Percentiles rank a stretch among this genome's conserved stretches.
Conservation (phyloP, 2,329 filamentous ascomycete genomes). For the Metarhizium sp. region DNA sequence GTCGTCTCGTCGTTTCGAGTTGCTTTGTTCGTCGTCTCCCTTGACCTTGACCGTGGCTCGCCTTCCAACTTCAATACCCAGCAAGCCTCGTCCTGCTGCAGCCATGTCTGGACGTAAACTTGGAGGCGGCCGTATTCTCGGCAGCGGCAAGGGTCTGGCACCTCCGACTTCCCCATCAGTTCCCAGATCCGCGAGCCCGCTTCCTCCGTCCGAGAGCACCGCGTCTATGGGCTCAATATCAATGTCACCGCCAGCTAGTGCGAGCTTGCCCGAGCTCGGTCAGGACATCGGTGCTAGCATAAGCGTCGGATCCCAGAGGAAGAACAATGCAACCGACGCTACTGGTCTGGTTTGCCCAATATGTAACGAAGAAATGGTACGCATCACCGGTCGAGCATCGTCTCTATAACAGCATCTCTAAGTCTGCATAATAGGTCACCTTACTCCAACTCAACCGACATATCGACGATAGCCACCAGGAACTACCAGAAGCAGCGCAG, state of each 20-base stretch:
- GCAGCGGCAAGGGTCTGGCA: conserved; percentile 74
- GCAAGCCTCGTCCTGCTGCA: neutral
- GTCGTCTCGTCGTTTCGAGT: conserved; percentile 19
- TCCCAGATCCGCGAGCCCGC: conserved; percentile 38
- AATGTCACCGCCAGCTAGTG: conserved; percentile 48
- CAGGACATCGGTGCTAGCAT: conserved; percentile 79
- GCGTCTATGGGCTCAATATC: conserved; percentile 66
- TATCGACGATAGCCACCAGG: conserved; percentile 83
- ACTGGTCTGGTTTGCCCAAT: conserved; percentile 86
- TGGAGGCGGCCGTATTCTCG: conserved; percentile 85
- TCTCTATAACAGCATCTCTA: neutral
- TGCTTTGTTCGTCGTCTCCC: neutral
- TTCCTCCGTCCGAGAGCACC: conserved; percentile 58
- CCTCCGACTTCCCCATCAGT: conserved; percentile 41
- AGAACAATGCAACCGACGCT: conserved; percentile 37
- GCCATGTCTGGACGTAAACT: conserved; percentile 77
- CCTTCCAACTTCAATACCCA: neutral
- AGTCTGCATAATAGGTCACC: conserved; percentile 54
- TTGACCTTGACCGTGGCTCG: neutral
- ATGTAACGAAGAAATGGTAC: conserved; percentile 94
- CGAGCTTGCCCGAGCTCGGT: conserved; percentile 57
- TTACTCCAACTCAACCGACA: conserved; percentile 80
- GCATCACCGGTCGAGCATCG: conserved; percentile 9
- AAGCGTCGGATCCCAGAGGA: conserved; percentile 50
- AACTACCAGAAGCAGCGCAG: conserved; percentile 78